Percentiles rank a stretch among this genome's conserved stretches.
phyloP scores from a whole-genome alignment of 768 basidiomycete species.

The Hirschioporus abietinus region DNA sequence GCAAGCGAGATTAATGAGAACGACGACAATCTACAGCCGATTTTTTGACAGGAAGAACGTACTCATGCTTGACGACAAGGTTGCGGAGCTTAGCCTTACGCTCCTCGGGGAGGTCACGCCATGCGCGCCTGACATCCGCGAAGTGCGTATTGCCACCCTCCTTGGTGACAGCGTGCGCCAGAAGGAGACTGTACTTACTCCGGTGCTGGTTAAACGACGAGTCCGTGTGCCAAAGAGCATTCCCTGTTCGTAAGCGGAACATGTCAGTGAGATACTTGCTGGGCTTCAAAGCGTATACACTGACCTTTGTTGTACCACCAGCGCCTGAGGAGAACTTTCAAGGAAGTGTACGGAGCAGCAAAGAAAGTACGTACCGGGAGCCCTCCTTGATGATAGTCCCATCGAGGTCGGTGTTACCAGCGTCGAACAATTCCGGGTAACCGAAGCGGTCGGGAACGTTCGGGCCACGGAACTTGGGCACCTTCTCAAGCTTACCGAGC shows the following conservation, averaged over 20 bases:
- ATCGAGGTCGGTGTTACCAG: constrained; percentile 21
- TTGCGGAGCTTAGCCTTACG: constrained; percentile 17
- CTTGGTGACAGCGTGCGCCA: constrained; percentile 21
- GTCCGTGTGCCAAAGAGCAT: constrained; percentile 22
- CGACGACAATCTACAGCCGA: not conserved
- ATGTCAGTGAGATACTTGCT: not conserved
- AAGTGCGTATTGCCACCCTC: constrained; percentile 25
- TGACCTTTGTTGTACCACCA: constrained; percentile 18
- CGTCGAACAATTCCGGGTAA: constrained; percentile 21
- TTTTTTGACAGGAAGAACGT: not conserved
- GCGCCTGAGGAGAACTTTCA: constrained; percentile 1
- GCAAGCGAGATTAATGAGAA: not conserved
- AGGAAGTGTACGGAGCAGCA: not conserved
- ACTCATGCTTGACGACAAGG: constrained; percentile 18
- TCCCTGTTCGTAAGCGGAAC: constrained; percentile 13
- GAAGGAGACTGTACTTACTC: constrained; percentile 20
- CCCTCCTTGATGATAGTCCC: constrained; percentile 14
- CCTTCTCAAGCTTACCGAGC: constrained; percentile 20
- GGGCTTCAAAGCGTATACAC: not conserved
- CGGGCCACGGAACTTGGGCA: constrained; percentile 17
- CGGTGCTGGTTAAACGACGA: constrained; percentile 21
- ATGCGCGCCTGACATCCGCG: constrained; percentile 21
- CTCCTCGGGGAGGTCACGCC: constrained; percentile 20
- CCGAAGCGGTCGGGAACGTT: constrained; percentile 18
- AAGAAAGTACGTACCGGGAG: not conserved